Conservation (phyloP, 352 stramenopile genomes). For the Aphanomyces cochlioides region DNA sequence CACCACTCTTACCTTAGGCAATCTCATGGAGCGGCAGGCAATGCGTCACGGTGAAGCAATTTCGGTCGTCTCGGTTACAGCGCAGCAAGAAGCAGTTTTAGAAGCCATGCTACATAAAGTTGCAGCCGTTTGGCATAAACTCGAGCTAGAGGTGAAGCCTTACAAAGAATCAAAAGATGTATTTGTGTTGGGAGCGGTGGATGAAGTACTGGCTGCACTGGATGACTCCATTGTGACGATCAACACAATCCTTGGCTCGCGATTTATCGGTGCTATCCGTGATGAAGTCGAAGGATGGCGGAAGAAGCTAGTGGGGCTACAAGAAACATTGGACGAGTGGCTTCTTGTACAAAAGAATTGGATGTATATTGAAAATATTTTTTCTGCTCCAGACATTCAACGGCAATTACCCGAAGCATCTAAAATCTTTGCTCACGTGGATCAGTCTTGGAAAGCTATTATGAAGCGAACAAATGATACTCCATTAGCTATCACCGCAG, state of each 20-base stretch:
- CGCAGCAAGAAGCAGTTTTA: slow-evolving; percentile 87
- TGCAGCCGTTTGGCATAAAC: slow-evolving; percentile 81
- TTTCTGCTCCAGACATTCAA: slow-evolving; percentile 88
- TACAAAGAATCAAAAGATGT: slow-evolving; percentile 94
- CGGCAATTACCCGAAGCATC: slow-evolving; percentile 85
- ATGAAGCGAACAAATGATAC: slow-evolving; percentile 87
- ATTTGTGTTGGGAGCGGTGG: slow-evolving; percentile 89
- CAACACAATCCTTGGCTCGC: slow-evolving; percentile 88
- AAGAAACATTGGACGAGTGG: slow-evolving; percentile 87
- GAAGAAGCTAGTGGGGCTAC: slow-evolving; percentile 73
- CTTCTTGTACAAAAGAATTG: slow-evolving; percentile 85
- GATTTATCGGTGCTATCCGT: slow-evolving; percentile 88
- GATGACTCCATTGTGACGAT: slow-evolving; percentile 93
- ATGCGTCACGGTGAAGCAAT: slow-evolving; percentile 86
- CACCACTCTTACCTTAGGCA: slow-evolving; percentile 70
- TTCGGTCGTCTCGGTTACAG: slow-evolving; percentile 73
- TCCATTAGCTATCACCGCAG: slow-evolving; percentile 79
- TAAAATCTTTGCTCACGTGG: slow-evolving; percentile 89
- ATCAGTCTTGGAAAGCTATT: slow-evolving; percentile 88
- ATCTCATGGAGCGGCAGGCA: slow-evolving; percentile 84
- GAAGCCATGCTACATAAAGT: slow-evolving; percentile 94
- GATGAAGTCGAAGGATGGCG: slow-evolving; percentile 87
- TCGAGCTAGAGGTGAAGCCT: slow-evolving; percentile 89
- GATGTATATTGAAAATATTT: slow-evolving; percentile 88
- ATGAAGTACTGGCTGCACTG: slow-evolving; percentile 87